These are phyloP conservation scores for Beta vulgaris DNA, from an alignment of 148 eudicot genomes.

Conservation along the genomic window DNA sequence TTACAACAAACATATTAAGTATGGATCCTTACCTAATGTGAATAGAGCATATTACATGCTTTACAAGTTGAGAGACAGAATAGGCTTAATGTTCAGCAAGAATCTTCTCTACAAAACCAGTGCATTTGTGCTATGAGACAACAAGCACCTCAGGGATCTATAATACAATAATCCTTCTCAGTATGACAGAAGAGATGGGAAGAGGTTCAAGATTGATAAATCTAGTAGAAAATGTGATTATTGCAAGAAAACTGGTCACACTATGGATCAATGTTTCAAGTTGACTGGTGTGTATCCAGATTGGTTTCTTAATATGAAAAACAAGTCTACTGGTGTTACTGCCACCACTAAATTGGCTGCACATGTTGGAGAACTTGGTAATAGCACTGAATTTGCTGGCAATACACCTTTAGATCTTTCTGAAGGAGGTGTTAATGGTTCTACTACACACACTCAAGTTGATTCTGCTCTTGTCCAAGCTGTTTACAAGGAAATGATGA, in stretches of 20 bases:
- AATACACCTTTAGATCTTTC: no score
- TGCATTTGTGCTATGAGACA: background rate
- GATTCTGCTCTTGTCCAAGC: background rate
- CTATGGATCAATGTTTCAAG: background rate
- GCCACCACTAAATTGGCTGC: no score
- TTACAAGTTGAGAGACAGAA: background rate
- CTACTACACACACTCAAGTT: no score
- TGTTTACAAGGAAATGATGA: no score
- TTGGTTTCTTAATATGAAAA: background rate
- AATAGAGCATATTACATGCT: background rate
- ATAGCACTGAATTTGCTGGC: no score
- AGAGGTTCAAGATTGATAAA: background rate
- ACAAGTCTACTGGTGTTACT: background rate
- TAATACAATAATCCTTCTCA: no score
- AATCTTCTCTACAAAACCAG: background rate
- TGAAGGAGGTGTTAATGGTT: no score
- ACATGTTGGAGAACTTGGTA: no score
- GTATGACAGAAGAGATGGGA: background rate
- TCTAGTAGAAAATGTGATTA: background rate
- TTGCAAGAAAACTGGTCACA: background rate
- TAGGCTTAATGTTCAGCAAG: background rate
- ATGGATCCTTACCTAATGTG: background rate
- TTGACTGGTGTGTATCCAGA: background rate
- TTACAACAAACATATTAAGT: background rate
- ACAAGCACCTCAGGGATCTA: no score